Evolutionary conservation across 1,284 basidiomycete genomes (phyloP).

Genomic region (Stereum hirsutum): DNA sequence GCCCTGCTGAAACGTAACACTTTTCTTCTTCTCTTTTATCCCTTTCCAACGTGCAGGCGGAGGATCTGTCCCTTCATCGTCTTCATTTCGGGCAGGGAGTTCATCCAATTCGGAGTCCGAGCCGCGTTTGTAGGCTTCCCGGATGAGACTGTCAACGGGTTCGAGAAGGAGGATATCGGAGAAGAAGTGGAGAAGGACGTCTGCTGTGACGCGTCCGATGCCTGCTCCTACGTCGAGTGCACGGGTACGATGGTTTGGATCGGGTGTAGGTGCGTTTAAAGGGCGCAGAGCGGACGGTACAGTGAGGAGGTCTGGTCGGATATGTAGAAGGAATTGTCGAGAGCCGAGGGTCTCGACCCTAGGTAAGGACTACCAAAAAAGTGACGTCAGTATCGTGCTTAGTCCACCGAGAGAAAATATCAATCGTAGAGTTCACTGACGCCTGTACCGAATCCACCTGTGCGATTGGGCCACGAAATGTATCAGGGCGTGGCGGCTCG

Average conservation of each 20-base stretch:
- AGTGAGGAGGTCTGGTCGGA: conserved; percentile 70
- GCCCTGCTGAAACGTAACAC: conserved; percentile 73
- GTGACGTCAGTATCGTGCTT: conserved; percentile 6
- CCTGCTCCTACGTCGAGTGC: conserved; percentile 89
- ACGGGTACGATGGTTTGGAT: conserved; percentile 35
- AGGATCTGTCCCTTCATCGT: not conserved
- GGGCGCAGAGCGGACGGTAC: conserved; percentile 59
- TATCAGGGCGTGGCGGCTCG: not conserved
- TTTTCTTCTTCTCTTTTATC: conserved; percentile 52
- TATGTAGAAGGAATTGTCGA: conserved; percentile 73
- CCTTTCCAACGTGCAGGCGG: conserved; percentile 51
- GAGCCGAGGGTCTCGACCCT: conserved; percentile 84
- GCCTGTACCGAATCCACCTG: conserved; percentile 66
- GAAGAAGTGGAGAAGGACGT: conserved; percentile 79
- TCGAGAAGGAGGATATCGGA: conserved; percentile 84
- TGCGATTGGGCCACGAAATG: not conserved
- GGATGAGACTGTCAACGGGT: conserved; percentile 72
- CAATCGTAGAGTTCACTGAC: too few relatives aligned
- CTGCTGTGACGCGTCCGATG: conserved; percentile 82
- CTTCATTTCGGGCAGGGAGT: not conserved
- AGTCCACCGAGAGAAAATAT: conserved; percentile 1
- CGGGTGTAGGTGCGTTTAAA: conserved; percentile 15
- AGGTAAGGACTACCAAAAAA: conserved; percentile 63
- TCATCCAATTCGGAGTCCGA: conserved; percentile 5
- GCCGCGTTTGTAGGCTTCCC: conserved; percentile 53